Percentiles rank a stretch among this genome's conserved stretches.
phyloP scores from a whole-genome alignment of 495 filamentous ascomycete species.

The Aspergillus campestris region DNA sequence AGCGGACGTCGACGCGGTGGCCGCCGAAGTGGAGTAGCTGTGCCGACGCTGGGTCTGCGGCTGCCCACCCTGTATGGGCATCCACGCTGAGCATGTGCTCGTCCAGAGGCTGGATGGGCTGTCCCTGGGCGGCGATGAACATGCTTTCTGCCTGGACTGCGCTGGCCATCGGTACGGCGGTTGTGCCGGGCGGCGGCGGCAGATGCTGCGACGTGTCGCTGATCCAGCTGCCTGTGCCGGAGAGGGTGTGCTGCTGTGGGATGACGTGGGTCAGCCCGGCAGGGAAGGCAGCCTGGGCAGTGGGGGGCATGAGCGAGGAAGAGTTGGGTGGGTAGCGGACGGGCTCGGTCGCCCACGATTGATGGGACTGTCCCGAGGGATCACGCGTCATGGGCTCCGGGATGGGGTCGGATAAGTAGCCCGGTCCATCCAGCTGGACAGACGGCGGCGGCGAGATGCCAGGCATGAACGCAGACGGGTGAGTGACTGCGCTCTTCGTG shows the following conservation, averaged over 20 bases:
- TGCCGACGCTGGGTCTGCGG: slow-evolving; percentile 11
- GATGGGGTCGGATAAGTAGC: slow-evolving; percentile 19
- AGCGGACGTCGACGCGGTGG: slow-evolving; percentile 28
- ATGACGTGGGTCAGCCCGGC: slow-evolving; percentile 2
- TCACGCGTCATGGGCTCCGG: slow-evolving; percentile 26
- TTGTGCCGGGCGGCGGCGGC: not conserved
- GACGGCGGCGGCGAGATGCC: slow-evolving; percentile 20
- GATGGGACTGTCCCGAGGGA: slow-evolving; percentile 26
- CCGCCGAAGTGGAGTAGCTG: slow-evolving; percentile 18
- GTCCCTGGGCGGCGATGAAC: slow-evolving; percentile 8
- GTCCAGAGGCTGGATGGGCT: slow-evolving; percentile 16
- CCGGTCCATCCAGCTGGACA: slow-evolving; percentile 5
- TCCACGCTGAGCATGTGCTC: slow-evolving; percentile 11
- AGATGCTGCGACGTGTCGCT: slow-evolving; percentile 3
- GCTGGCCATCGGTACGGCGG: slow-evolving; percentile 1
- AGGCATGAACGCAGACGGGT: slow-evolving; percentile 38
- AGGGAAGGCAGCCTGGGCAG: not conserved
- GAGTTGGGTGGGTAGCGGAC: slow-evolving; percentile 18
- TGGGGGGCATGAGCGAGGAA: slow-evolving; percentile 17
- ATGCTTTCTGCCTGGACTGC: slow-evolving; percentile 16
- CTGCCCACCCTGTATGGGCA: not conserved
- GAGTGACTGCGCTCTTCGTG: slow-evolving; percentile 7
- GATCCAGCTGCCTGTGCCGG: slow-evolving; percentile 18
- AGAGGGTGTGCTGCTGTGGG: slow-evolving; percentile 13
- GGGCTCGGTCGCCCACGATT: slow-evolving; percentile 36